Evolutionary conservation across 345 rosid species (phyloP).

Genomic region (Heritiera littoralis): DNA sequence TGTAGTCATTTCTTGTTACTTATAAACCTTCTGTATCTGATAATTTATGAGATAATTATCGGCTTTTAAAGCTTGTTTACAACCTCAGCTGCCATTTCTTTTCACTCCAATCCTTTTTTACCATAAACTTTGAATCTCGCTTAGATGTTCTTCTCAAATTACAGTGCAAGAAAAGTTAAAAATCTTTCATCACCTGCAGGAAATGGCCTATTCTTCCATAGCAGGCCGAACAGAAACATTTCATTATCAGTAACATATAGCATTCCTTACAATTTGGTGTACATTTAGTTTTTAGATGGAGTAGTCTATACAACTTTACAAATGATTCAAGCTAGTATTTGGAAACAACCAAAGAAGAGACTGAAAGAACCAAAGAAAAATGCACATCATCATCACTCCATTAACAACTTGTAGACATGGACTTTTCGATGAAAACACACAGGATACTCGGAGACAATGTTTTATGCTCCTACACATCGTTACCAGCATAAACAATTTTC

Average conservation of each 20-base stretch:
- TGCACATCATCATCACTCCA: constrained; percentile 21
- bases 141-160: not conserved
- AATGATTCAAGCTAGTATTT: constrained; percentile 28
- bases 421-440: constrained; percentile 26
- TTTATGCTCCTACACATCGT: constrained; percentile 47
- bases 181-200: not conserved
- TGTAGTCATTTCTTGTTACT: not conserved
- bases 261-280: constrained; percentile 29
- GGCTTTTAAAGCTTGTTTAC: not conserved
- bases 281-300: constrained; percentile 31
- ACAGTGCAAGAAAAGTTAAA: not conserved
- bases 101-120: not conserved
- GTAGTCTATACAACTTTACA: constrained; percentile 41
- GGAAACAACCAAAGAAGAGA: constrained; percentile 8
- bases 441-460: constrained; percentile 26
- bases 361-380: not conserved
- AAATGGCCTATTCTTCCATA: not conserved
- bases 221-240: not conserved
- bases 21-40: not conserved
- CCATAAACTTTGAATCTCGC: not conserved
- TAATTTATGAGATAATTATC: constrained; percentile 21
- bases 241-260: constrained; percentile 5
- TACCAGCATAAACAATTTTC: constrained; percentile 21
- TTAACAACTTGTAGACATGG: constrained; percentile 28
- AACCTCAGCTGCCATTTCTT: not conserved